Percentiles rank a stretch among this genome's conserved stretches.
phyloP scores from a whole-genome alignment of 257 asterid species.

The Hygrophila difformis region DNA sequence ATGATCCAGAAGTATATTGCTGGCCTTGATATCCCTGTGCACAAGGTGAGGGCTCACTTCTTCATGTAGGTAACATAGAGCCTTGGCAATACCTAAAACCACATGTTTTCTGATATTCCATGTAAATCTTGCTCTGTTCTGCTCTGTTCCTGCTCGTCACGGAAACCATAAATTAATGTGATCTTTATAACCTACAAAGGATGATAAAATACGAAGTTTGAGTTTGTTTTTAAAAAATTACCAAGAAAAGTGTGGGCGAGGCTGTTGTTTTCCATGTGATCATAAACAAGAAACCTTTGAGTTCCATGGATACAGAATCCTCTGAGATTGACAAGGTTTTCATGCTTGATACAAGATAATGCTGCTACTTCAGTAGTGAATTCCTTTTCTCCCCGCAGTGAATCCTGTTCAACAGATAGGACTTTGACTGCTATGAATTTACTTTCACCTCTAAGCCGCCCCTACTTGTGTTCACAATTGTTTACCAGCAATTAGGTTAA shows the following conservation, averaged over 20 bases:
- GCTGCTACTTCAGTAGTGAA: conserved; percentile 64
- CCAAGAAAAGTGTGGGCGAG: conserved; percentile 50
- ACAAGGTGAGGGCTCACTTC: conserved; percentile 57
- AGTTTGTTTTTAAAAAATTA: too few relatives aligned
- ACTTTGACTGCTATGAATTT: conserved; percentile 56
- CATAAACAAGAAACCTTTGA: conserved; percentile 53
- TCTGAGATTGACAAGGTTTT: conserved; percentile 49
- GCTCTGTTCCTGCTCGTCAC: conserved; percentile 50
- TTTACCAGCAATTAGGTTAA: conserved; percentile 4
- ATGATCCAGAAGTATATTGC: conserved; percentile 60
- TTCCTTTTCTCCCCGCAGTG: conserved; percentile 69
- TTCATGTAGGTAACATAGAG: conserved; percentile 65
- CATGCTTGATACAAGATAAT: conserved; percentile 52
- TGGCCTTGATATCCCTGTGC: conserved; percentile 68
- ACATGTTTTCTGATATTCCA: conserved; percentile 48
- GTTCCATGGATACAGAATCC: conserved; percentile 70
- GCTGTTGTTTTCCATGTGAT: conserved; percentile 68
- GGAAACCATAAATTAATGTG: too few relatives aligned
- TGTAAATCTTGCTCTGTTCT: conserved; percentile 38
- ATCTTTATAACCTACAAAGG: too few relatives aligned
- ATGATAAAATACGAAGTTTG: too few relatives aligned
- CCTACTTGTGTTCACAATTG: conserved; percentile 24
- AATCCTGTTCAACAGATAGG: conserved; percentile 44
- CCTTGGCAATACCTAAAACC: conserved; percentile 52
- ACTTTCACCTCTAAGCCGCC: conserved; percentile 44